Evolutionary conservation across 139 green algal genomes (phyloP), one percentile per base, ranked within the genome.

Genomic region (Chlamydomonas asymmetrica): DNA sequence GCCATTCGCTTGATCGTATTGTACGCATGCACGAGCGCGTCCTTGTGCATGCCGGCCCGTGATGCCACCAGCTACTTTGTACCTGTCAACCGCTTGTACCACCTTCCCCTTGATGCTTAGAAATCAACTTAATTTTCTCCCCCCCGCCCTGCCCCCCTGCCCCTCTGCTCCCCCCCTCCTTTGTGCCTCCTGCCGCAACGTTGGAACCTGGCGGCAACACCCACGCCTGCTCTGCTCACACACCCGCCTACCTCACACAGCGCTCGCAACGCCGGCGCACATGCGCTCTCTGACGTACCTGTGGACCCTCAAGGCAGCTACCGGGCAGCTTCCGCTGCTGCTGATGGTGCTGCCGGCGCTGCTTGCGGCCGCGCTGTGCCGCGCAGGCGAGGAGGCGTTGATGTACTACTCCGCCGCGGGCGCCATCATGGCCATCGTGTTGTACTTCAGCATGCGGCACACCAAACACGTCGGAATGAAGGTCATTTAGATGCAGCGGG

Each of bases 381-480:
- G n/a, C n/a, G n/a, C n/a, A n/a, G n/a, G n/a, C n/a, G n/a, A n/a
- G n/a, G n/a, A n/a, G 4, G 79, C 79, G n/a, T 48, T 90, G 23
- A 66, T 69, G 31, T 82, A 84, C 60, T 79, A 93, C 7, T 82
- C 70, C 9, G 75, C 68, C 0, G 38, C 85, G 38, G 86, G 85
- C 25, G 41, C 29, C 31, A 7, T 76, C 29, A 57, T 73, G 18
- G 87, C 78, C 20, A 54, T 81, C 4, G 40, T 80, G 68, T 83
- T 88, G 82, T 92, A 80, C 74, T 82, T 89, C 50, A 73, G 74
- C 61, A 90, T 85, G 62, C 79, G 81, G 63, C 84, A 88, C 13
- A 45, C 87, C 27, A 64, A 74, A 27, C 61, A 70, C 1, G 72
- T 77, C n/a, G 88, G 87, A 41, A 79, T 89, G 69, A 83, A 83